phyloP scores from a whole-genome alignment of 2,329 filamentous ascomycete species.

The Hirsutella rhossiliensis region DNA sequence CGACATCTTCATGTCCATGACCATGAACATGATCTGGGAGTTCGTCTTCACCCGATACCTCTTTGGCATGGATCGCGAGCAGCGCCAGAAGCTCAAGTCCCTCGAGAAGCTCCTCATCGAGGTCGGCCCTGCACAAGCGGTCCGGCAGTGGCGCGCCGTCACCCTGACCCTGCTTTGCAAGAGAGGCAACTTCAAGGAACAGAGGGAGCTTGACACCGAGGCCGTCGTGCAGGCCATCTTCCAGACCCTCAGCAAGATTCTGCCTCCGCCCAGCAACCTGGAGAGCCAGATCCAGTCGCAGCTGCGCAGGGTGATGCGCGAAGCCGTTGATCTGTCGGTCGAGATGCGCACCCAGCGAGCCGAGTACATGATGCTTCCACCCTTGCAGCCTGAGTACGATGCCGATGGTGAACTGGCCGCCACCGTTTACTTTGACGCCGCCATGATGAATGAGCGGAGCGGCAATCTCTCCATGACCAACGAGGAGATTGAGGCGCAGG shows the following conservation, averaged over 20 bases:
- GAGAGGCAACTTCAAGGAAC: slow-evolving; percentile 65
- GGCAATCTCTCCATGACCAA: slow-evolving; percentile 49
- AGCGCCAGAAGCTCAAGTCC: slow-evolving; percentile 92
- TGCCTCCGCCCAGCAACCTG: slow-evolving; percentile 74
- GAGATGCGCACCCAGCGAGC: slow-evolving; percentile 96
- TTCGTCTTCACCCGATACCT: slow-evolving; percentile 96
- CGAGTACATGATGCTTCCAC: slow-evolving; percentile 97
- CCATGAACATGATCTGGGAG: slow-evolving; percentile 99
- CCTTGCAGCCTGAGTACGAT: slow-evolving; percentile 89
- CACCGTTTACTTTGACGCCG: slow-evolving; percentile 83
- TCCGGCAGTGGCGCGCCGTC: slow-evolving; percentile 93
- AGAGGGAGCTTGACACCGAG: slow-evolving; percentile 83
- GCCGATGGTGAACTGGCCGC: slow-evolving; percentile 79
- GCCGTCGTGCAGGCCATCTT: slow-evolving; percentile 84
- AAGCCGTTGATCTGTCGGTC: slow-evolving; percentile 81
- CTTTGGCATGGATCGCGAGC: slow-evolving; percentile 96
- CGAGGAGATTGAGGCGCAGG: slow-evolving; percentile 65
- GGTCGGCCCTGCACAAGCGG: slow-evolving; percentile 76
- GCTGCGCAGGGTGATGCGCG: slow-evolving; percentile 73
- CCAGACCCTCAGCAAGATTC: slow-evolving; percentile 67
- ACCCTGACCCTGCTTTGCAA: slow-evolving; percentile 81
- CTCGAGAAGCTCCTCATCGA: slow-evolving; percentile 86
- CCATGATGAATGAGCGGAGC: slow-evolving; percentile 87
- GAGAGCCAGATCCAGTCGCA: slow-evolving; percentile 73
- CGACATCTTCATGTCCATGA: slow-evolving; percentile 96